Evolutionary conservation across 768 basidiomycete species (phyloP), one percentile per base, ranked within the genome.

Genomic region (Leccinum imitatum): DNA sequence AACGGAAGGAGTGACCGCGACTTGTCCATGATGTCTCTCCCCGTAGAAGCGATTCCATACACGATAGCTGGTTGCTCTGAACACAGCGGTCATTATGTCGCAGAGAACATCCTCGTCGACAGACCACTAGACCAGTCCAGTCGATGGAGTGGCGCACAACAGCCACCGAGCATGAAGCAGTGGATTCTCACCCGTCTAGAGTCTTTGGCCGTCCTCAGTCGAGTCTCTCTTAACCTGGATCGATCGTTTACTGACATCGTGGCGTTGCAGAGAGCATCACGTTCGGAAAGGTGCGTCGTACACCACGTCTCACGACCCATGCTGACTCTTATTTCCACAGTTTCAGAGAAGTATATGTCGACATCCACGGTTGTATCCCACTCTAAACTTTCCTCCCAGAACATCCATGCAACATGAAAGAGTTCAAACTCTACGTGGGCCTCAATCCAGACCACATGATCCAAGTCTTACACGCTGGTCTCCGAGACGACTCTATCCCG

Each of bases 351-450:
- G 73, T 75, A 63, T 41, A 61, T 41, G 73, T 59, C 17, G 15
- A 14, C 21, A 7, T 9, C 15, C 8, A 19, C 23, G 23, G 35
- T 13, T 21, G 10, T 31, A 4, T 51, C 30, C 39, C 17, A 17
- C 39, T 41, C 39, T 41, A 7, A 41, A 4, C n/a, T 1, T 47
- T 27, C 15, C 4, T 13, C 4, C n/a, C 60, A 92, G 90, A 82
- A 19, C 90, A 92, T 72, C 89, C 90, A 33, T 93, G 91, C 68
- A 91, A 91, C 66, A 86, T 90, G 86, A 90, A 90, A 68, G 89
- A 91, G 58, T 89, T 93, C 77, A 87, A 86, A 69, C 68, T 92
- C 11, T 85, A 82, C 59, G 82, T 86, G 19, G 91, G 90, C 6
- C 73, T 81, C 41, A 79, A 81, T 23, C 79, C 83, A 60, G 85